Conservation (phyloP, 352 stramenopile species). For the Blastocystis sp. region DNA sequence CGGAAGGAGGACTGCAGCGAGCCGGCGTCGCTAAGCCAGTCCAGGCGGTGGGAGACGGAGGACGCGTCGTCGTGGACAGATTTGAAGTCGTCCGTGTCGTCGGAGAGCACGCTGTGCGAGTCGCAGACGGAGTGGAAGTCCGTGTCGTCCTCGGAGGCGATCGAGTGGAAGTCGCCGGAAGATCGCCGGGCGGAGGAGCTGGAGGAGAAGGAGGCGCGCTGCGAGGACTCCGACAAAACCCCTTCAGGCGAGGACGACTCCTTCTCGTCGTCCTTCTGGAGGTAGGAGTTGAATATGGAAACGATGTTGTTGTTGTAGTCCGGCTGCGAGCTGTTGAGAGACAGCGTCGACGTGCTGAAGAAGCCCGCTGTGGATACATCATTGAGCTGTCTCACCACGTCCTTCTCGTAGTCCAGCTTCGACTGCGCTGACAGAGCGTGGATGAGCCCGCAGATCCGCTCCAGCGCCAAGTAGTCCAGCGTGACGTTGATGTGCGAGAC, state of each 20-base stretch:
- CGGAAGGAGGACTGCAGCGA: constrained; percentile 46
- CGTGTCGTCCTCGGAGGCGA: constrained; percentile 31
- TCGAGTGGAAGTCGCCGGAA: constrained; percentile 36
- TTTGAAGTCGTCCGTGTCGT: constrained; percentile 13
- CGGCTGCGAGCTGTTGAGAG: neutral
- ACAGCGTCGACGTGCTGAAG: neutral
- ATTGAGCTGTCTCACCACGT: constrained; percentile 13
- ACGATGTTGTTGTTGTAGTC: neutral
- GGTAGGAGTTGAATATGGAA: neutral
- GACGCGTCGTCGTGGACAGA: constrained; percentile 11
- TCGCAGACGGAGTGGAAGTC: constrained; percentile 12
- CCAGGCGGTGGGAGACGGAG: neutral
- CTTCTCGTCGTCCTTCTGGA: neutral
- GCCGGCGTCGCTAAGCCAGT: neutral
- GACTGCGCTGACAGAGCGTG: neutral
- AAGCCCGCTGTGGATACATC: constrained; percentile 1
- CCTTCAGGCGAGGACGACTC: neutral
- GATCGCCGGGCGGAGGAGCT: neutral
- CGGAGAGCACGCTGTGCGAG: neutral
- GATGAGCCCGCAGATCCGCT: neutral
- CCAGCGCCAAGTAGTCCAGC: neutral
- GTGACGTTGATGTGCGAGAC: constrained; percentile 19
- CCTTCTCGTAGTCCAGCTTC: constrained; percentile 26
- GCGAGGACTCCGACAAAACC: neutral
- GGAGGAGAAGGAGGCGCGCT: neutral